phyloP scores from a whole-genome alignment of 441 rosid species.

The Manihot esculenta region DNA sequence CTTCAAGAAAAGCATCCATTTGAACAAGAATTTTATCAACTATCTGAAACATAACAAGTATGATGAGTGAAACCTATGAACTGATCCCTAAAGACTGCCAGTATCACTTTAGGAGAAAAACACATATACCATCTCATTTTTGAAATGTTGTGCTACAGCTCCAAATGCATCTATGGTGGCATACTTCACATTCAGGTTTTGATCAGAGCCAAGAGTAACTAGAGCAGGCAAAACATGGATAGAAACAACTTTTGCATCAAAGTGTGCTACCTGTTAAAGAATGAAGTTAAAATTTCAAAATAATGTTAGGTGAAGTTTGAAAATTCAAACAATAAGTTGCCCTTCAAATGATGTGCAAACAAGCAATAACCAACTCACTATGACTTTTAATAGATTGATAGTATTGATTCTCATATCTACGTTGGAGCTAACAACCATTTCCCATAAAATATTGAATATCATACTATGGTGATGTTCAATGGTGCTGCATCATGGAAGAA shows the following conservation, averaged over 20 bases:
- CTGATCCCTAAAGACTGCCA: slow-evolving; percentile 12
- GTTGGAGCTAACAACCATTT: slow-evolving; percentile 87
- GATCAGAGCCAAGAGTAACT: slow-evolving; percentile 97
- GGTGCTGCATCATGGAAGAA: slow-evolving; percentile 57
- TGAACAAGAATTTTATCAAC: slow-evolving; percentile 97
- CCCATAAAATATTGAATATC: slow-evolving; percentile 88
- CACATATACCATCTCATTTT: slow-evolving; percentile 69
- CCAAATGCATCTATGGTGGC: slow-evolving; percentile 99
- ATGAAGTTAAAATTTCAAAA: slow-evolving; percentile 2
- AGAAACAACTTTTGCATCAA: slow-evolving; percentile 82
- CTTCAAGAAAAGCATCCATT: slow-evolving; percentile 99
- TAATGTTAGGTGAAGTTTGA: neutral
- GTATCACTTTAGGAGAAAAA: slow-evolving; percentile 11
- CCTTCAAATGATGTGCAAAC: slow-evolving; percentile 16
- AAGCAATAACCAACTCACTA: slow-evolving; percentile 50
- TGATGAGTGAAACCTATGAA: slow-evolving; percentile 1
- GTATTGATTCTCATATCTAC: slow-evolving; percentile 78
- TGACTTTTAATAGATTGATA: slow-evolving; percentile 75
- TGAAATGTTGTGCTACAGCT: slow-evolving; percentile 94
- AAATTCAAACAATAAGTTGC: slow-evolving; percentile 11
- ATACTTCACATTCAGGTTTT: slow-evolving; percentile 85
- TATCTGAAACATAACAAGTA: slow-evolving; percentile 52
- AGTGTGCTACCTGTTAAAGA: slow-evolving; percentile 63
- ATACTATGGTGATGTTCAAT: slow-evolving; percentile 78
- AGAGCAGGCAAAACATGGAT: slow-evolving; percentile 86